These are phyloP conservation scores for Iris pallida DNA, from an alignment of 116 monocot genomes.

Conservation along the genomic window DNA sequence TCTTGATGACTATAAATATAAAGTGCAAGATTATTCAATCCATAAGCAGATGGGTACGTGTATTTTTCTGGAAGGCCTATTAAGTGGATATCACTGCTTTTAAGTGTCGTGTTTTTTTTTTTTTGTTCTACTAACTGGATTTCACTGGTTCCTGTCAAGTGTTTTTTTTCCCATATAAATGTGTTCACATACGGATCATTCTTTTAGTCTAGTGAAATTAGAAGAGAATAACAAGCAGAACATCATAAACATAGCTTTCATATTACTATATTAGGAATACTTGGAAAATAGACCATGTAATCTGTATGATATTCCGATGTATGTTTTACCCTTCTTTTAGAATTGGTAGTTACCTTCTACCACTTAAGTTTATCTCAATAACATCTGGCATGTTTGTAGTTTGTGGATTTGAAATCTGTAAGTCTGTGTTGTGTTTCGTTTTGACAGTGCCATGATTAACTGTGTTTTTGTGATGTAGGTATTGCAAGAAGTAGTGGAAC, in stretches of 20 bases:
- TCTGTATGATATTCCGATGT: not conserved
- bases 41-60: not conserved
- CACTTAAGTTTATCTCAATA: not conserved
- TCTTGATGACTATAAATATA: no score
- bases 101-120: not conserved
- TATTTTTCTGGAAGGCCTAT: no score
- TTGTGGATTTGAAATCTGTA: not conserved
- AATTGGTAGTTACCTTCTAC: not conserved
- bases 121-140: no score
- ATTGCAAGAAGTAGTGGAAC: slow-evolving; percentile 12
- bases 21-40: not conserved
- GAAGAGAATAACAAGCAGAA: no score
- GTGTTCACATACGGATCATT: no score
- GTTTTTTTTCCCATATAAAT: no score
- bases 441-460: not conserved
- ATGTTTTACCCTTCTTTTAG: not conserved
- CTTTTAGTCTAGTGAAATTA: no score
- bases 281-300: not conserved
- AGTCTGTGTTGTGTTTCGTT: not conserved
- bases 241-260: not conserved
- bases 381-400: not conserved
- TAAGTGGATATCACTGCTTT: not conserved
- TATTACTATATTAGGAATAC: not conserved
- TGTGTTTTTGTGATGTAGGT: slow-evolving; percentile 16
- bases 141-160: no score